phyloP scores from a whole-genome alignment of 345 rosid genomes.

The Punica granatum region DNA sequence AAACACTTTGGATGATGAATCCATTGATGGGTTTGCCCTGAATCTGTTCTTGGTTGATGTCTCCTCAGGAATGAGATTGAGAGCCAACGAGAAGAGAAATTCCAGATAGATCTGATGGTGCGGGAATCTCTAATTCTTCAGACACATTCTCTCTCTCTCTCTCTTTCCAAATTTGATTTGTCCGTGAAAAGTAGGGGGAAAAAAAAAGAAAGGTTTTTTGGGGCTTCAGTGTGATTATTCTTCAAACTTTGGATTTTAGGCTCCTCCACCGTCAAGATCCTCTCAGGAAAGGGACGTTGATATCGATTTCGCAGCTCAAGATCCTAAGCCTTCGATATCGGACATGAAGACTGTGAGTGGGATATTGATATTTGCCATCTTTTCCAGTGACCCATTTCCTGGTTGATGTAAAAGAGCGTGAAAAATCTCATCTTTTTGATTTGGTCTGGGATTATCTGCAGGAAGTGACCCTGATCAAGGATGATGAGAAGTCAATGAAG shows the following conservation, averaged over 20 bases:
- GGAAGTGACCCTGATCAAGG: constrained; percentile 45
- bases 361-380: constrained; percentile 12
- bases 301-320: constrained; percentile 48
- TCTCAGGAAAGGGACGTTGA: constrained; percentile 79
- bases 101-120: constrained; percentile 99
- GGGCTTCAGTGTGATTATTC: not conserved
- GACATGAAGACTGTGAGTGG: constrained; percentile 67
- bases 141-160: not conserved
- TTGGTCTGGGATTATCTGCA: constrained; percentile 16
- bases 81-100: constrained; percentile 56
- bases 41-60: constrained; percentile 5
- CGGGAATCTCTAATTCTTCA: constrained; percentile 12
- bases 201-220: not conserved
- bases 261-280: constrained; percentile 78
- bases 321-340: constrained; percentile 48
- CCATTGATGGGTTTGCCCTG: not conserved
- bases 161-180: not conserved
- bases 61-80: constrained; percentile 19
- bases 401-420: not conserved
- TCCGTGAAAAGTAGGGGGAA: not conserved
- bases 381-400: not conserved
- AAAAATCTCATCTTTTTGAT: constrained; percentile 5
- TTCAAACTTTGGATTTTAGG: constrained; percentile 28
- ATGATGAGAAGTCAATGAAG: constrained; percentile 33
- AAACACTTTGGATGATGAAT: not conserved